phyloP scores from a whole-genome alignment of 1,284 basidiomycete genomes.

The Taiwanofungus camphoratus region DNA sequence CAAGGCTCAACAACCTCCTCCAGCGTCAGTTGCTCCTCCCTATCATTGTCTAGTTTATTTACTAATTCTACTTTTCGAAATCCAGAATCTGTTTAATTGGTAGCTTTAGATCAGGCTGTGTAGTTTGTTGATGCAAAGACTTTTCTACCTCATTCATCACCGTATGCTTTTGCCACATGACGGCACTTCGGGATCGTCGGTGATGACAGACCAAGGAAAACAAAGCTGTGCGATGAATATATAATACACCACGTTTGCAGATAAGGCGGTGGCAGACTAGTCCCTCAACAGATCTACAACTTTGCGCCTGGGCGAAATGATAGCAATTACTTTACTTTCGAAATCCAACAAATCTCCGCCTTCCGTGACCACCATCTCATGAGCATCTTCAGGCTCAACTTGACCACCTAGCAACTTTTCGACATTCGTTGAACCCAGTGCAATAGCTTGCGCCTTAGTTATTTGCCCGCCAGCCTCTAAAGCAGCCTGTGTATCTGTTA shows the following conservation, averaged over 20 bases:
- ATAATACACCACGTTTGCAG: no score
- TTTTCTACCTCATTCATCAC: no score
- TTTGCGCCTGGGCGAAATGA: slow-evolving; percentile 32
- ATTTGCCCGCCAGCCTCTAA: slow-evolving; percentile 33
- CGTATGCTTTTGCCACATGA: no score
- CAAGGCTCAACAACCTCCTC: slow-evolving; percentile 88
- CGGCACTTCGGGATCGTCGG: no score
- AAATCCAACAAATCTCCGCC: slow-evolving; percentile 29
- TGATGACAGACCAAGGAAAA: no score
- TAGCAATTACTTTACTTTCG: slow-evolving; percentile 42
- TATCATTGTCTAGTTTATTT: background rate
- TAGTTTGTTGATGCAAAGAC: background rate
- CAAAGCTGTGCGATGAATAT: no score
- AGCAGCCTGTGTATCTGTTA: slow-evolving; percentile 21
- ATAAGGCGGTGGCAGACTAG: background rate
- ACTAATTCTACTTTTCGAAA: background rate
- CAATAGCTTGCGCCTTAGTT: slow-evolving; percentile 48
- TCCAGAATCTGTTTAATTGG: slow-evolving; percentile 2
- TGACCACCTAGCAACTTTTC: slow-evolving; percentile 46
- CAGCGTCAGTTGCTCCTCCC: slow-evolving; percentile 47
- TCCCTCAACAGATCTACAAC: slow-evolving; percentile 21
- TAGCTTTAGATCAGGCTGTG: background rate
- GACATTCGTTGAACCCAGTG: slow-evolving; percentile 56
- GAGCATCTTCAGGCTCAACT: slow-evolving; percentile 5
- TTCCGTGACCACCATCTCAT: slow-evolving; percentile 42